Evolutionary conservation across 164 flowering plant genomes (phyloP).

Genomic region (Piper longum): DNA sequence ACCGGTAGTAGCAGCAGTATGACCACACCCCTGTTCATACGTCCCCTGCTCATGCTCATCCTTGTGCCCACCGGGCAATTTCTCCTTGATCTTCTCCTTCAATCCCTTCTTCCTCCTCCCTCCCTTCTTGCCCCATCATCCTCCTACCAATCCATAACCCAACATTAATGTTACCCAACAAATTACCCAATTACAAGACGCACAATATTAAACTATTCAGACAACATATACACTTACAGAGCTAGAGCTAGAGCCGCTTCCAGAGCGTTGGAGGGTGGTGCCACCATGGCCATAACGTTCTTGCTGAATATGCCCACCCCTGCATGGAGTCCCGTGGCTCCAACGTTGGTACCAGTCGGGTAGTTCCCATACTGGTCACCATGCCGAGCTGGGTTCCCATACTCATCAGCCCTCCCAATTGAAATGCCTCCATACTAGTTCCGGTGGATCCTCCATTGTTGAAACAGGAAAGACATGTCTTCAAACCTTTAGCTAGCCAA

Average conservation of each 20-base stretch:
- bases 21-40: background rate
- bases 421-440: constrained; percentile 28
- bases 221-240: constrained; percentile 26
- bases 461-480: background rate
- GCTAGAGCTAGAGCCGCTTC: constrained; percentile 43
- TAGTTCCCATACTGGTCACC: background rate
- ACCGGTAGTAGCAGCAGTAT: background rate
- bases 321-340: background rate
- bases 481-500: background rate
- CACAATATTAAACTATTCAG: background rate
- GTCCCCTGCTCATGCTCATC: constrained; percentile 3
- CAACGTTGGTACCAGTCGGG: background rate
- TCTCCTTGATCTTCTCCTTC: constrained; percentile 49
- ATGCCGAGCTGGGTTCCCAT: background rate
- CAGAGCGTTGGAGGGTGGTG: constrained; percentile 30
- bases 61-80: constrained; percentile 28
- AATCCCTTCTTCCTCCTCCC: constrained; percentile 60
- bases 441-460: constrained; percentile 4
- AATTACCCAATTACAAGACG: background rate
- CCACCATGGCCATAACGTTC: background rate
- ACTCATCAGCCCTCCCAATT: constrained; percentile 5
- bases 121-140: constrained; percentile 42
- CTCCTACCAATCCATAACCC: constrained; percentile 28
- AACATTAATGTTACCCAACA: background rate
- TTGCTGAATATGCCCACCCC: background rate